Conservation (phyloP, 305 asterid species). For the Coffea humblotiana region DNA sequence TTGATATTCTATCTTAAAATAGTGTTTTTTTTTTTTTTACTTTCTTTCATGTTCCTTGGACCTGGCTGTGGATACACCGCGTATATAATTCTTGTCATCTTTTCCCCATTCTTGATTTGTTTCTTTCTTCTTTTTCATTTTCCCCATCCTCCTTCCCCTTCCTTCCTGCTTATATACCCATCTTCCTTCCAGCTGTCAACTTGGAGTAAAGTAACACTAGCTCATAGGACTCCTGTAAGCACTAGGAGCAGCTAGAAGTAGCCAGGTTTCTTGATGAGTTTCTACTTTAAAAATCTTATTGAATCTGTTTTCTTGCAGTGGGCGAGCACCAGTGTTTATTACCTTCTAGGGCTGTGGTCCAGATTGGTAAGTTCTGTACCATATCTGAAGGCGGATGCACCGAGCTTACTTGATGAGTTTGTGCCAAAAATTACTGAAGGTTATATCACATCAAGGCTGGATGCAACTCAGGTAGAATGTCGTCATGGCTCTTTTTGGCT, state of each 20-base stretch:
- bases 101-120: background rate
- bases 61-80: background rate
- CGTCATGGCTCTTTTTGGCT: background rate
- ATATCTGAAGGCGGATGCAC: slow-evolving; percentile 92
- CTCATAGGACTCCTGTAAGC: background rate
- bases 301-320: slow-evolving; percentile 58
- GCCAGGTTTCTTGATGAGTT: background rate
- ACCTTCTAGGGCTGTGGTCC: slow-evolving; percentile 98
- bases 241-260: background rate
- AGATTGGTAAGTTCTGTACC: slow-evolving; percentile 96
- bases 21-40: slow-evolving; percentile 13
- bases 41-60: slow-evolving; percentile 14
- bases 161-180: background rate
- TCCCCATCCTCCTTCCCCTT: background rate
- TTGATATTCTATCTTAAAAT: background rate
- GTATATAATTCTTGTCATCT: background rate
- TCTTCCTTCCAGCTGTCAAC: background rate
- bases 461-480: slow-evolving; percentile 82
- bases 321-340: slow-evolving; percentile 99
- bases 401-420: slow-evolving; percentile 95
- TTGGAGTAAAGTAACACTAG: background rate
- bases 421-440: slow-evolving; percentile 95
- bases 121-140: background rate
- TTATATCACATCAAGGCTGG: slow-evolving; percentile 93
- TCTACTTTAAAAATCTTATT: slow-evolving; percentile 21